Percentiles rank a stretch among this genome's conserved stretches.
Evolutionary conservation across 2,329 filamentous ascomycete species (phyloP).

Genomic region (Diaporthe nobilis): DNA sequence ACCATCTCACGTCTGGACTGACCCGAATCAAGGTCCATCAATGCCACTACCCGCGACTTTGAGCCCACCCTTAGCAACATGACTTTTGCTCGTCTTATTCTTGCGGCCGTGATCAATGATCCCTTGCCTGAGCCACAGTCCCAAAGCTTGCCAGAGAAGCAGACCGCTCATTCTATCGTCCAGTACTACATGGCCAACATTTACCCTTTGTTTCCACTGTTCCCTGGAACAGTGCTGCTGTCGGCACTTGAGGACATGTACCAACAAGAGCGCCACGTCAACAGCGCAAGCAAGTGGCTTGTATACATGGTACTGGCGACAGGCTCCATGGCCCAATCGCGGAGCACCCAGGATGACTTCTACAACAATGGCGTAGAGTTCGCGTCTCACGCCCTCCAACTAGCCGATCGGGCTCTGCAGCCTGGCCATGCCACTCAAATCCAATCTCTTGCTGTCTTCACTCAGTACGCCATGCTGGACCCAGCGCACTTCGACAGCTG

Average conservation of each 20-base stretch:
- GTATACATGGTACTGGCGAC: constrained; percentile 93
- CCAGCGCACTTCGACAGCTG: constrained; percentile 94
- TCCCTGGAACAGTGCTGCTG: constrained; percentile 84
- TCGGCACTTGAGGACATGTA: constrained; percentile 87
- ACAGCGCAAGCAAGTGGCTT: constrained; percentile 84
- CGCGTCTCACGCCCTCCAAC: constrained; percentile 76
- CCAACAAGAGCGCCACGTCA: constrained; percentile 74
- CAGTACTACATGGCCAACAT: constrained; percentile 90
- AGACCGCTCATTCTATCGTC: constrained; percentile 77
- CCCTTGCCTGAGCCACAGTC: constrained; percentile 74
- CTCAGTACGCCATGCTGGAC: constrained; percentile 91
- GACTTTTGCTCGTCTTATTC: constrained; percentile 90
- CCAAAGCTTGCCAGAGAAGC: constrained; percentile 77
- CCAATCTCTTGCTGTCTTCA: constrained; percentile 87
- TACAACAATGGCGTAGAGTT: constrained; percentile 70
- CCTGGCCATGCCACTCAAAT: constrained; percentile 90
- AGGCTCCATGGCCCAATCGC: constrained; percentile 80
- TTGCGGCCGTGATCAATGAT: constrained; percentile 85
- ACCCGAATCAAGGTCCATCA: constrained; percentile 77
- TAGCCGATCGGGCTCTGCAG: constrained; percentile 85
- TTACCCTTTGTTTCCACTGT: constrained; percentile 84
- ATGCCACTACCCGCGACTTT: constrained; percentile 94
- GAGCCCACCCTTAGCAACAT: constrained; percentile 90
- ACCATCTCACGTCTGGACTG: constrained; percentile 14
- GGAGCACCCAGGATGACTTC: constrained; percentile 75